Evolutionary conservation across 768 basidiomycete genomes (phyloP).

Genomic region (Sarcodon aspratus): DNA sequence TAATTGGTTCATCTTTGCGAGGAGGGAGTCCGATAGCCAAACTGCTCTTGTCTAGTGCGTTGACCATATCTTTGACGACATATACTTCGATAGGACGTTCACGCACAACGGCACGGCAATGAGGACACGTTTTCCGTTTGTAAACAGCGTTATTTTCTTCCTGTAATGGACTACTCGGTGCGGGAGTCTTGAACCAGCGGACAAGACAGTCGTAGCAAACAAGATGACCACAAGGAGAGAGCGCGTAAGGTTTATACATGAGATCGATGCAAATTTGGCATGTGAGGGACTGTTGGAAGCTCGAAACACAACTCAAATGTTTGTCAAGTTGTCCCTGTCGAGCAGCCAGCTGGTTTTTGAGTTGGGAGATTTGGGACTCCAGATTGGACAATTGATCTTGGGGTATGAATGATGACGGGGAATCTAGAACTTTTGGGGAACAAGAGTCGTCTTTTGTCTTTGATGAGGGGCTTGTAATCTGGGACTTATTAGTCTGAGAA

Average conservation of each 20-base stretch:
- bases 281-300: conserved; percentile 51
- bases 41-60: conserved; percentile 37
- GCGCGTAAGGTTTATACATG: conserved; percentile 60
- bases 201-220: conserved; percentile 65
- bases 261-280: conserved; percentile 76
- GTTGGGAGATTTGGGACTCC: not conserved
- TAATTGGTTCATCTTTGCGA: conserved; percentile 10
- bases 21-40: conserved; percentile 21
- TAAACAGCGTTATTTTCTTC: conserved; percentile 1
- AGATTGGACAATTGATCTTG: not conserved
- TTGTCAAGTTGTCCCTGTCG: conserved; percentile 18
- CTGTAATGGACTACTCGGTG: conserved; percentile 13
- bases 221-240: conserved; percentile 68
- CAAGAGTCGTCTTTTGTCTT: not conserved
- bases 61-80: conserved; percentile 36
- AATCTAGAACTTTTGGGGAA: not conserved
- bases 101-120: conserved; percentile 30
- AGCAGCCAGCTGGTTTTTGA: not conserved
- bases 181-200: conserved; percentile 53
- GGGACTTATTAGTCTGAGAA: not conserved
- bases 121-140: conserved; percentile 31
- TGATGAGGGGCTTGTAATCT: not conserved
- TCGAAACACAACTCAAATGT: conserved; percentile 41
- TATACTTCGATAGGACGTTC: conserved; percentile 37
- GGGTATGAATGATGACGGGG: not conserved